Conservation (phyloP, 805 yeast species). For the Pichia eremophila region DNA sequence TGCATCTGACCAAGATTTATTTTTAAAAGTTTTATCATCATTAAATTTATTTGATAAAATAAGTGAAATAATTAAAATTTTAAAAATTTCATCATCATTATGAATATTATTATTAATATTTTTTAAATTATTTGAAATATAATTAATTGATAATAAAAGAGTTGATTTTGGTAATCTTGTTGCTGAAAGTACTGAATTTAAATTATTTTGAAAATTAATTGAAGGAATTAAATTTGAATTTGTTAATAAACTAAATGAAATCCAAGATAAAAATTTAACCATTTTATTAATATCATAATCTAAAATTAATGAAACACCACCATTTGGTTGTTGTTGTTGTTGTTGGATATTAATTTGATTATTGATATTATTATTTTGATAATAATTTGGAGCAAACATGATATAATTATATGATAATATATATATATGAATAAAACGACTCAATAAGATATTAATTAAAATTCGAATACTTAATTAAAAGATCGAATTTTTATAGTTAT, state of each 20-base stretch:
- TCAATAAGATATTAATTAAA: neutral
- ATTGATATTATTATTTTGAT: neutral
- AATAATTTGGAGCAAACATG: neutral
- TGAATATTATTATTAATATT: conserved; percentile 18
- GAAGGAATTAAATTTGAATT: conserved; percentile 35
- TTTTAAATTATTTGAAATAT: conserved; percentile 45
- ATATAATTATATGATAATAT: neutral
- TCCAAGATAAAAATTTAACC: conserved; percentile 73
- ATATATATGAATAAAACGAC: too few species aligned
- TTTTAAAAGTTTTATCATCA: conserved; percentile 94
- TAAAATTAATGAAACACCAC: conserved; percentile 69
- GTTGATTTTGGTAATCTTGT: conserved; percentile 84
- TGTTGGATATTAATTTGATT: conserved; percentile 2
- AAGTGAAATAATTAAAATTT: conserved; percentile 54
- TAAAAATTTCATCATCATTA: conserved; percentile 33
- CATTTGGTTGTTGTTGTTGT: conserved; percentile 27
- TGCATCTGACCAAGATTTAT: conserved; percentile 94
- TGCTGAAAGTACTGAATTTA: conserved; percentile 66
- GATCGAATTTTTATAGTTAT: conserved; percentile 4
- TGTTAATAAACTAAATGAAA: conserved; percentile 59
- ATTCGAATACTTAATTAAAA: conserved; percentile 9
- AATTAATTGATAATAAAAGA: conserved; percentile 68
- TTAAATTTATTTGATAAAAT: conserved; percentile 88
- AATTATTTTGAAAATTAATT: conserved; percentile 44
- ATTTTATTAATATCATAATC: conserved; percentile 74